Evolutionary conservation across 805 yeast species (phyloP).

Genomic region (Metschnikowia lunata): DNA sequence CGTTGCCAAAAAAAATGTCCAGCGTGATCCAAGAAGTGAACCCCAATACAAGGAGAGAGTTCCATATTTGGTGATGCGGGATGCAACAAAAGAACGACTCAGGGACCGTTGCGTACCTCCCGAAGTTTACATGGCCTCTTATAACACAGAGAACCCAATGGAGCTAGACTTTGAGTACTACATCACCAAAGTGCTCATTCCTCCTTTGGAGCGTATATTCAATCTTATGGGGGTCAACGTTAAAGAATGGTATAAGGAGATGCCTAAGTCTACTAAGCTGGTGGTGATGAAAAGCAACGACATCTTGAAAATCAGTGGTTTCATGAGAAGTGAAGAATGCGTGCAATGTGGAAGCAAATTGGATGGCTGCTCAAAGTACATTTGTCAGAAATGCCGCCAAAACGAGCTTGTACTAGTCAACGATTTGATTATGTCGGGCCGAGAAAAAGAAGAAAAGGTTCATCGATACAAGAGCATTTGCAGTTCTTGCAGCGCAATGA

Average conservation of each 20-base stretch:
- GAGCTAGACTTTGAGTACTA: slow-evolving; percentile 80
- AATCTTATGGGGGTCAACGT: slow-evolving; percentile 80
- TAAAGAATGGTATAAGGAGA: slow-evolving; percentile 65
- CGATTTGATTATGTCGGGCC: slow-evolving; percentile 22
- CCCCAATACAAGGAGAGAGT: slow-evolving; percentile 90
- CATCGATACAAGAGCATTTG: slow-evolving; percentile 16
- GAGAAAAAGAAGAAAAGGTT: slow-evolving; percentile 15
- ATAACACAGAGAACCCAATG: slow-evolving; percentile 27
- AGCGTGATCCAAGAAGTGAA: slow-evolving; percentile 63
- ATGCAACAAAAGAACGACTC: slow-evolving; percentile 50
- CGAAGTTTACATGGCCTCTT: slow-evolving; percentile 53
- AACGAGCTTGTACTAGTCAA: slow-evolving; percentile 35
- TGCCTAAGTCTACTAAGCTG: slow-evolving; percentile 43
- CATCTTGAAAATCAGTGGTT: slow-evolving; percentile 10
- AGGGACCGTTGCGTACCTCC: slow-evolving; percentile 81
- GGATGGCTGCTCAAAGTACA: slow-evolving; percentile 6
- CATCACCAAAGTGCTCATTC: slow-evolving; percentile 75
- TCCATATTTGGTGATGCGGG: slow-evolving; percentile 73
- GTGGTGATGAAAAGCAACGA: slow-evolving; percentile 8
- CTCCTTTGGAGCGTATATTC: slow-evolving; percentile 84
- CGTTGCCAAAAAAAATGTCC: slow-evolving; percentile 60
- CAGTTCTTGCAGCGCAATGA: slow-evolving; percentile 19
- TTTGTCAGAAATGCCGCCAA: slow-evolving; percentile 20
- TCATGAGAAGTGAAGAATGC: slow-evolving; percentile 11
- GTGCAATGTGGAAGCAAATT: slow-evolving; percentile 9